Base-by-base conservation (phyloP, 345 rosid genomes). In the Gossypium rotundifolium region DNA sequence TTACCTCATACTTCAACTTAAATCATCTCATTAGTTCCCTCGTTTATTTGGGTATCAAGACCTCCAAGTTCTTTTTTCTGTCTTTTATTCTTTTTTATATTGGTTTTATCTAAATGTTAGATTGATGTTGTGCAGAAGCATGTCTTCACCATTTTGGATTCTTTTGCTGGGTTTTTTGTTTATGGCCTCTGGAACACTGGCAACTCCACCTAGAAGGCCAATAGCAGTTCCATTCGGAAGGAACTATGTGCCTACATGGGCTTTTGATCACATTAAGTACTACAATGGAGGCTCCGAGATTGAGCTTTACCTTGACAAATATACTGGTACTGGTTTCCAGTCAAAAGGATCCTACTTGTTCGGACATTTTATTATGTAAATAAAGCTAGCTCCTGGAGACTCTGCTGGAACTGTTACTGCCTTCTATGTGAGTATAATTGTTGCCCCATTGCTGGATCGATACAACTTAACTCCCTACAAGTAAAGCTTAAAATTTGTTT, bases 261-360 rank as follows among this genome's bases (percentile, higher is more conserved):
- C 96, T 76, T 91, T 89, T 75, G 98, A 93, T 80, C 98, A 93
- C 83, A 93, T 93, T 70, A 91, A 88, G 81, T 89, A 91, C 86
- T 79, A 79, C 85, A 88, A 82, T n/a, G 93, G 93, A 42, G 94
- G 96, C 23, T 84, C 86, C 60, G 82, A 91, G 74, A 89, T 93
- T 45, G 84, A 88, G 77, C 98, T 93, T 44, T 46, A 58, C 63
- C 82, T 93, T 11, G 96, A 93, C 75, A 93, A 91, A 49, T 88
- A 91, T 87, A 88, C 96, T 9, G 93, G 97, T 17, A 87, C 97
- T 23, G 95, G 95, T 44, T 93, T 93, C 80, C 97, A 89, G 77
- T 91, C 98, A 16, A 93, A 91, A 74, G 95, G 93, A 2, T 79
- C 86, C 2, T 91, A 93, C 86, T 77, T 89, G 79, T 93, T 91